A percentile compares a stretch with the other conserved stretches of the same genome.
Evolutionary conservation across 257 asterid species (phyloP).

Genomic region (Solanum pennellii): DNA sequence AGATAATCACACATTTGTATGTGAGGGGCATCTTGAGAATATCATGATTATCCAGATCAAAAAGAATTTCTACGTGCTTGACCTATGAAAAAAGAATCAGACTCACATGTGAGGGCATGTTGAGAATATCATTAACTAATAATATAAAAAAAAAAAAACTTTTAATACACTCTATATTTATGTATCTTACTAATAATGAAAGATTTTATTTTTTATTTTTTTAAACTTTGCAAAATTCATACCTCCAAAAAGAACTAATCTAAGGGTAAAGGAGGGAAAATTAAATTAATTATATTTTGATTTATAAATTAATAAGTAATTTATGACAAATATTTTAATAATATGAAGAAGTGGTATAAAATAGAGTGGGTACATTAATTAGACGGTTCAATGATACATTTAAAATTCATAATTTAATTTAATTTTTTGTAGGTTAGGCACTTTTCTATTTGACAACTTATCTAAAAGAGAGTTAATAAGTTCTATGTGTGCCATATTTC

Average conservation of each 20-base stretch:
- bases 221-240: too few species aligned
- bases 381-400: neutral
- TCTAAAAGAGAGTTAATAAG: neutral
- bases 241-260: too few species aligned
- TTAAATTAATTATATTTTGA: too few species aligned
- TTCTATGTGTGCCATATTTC: neutral
- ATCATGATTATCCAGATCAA: neutral
- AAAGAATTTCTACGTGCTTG: neutral
- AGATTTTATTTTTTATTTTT: too few species aligned
- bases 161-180: neutral
- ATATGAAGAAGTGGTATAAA: too few species aligned
- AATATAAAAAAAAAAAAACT: too few species aligned
- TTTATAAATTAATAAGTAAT: too few species aligned
- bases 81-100: neutral
- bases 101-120: too few species aligned
- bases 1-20: accelerated
- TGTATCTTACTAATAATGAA: neutral
- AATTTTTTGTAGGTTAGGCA: neutral
- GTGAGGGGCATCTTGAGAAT: too few species aligned
- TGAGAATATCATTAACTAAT: neutral
- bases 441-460: neutral
- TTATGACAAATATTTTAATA: neutral
- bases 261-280: neutral
- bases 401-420: neutral
- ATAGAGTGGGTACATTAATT: neutral